phyloP scores from a whole-genome alignment of 2,329 filamentous ascomycete genomes.

The Botrytis elliptica region DNA sequence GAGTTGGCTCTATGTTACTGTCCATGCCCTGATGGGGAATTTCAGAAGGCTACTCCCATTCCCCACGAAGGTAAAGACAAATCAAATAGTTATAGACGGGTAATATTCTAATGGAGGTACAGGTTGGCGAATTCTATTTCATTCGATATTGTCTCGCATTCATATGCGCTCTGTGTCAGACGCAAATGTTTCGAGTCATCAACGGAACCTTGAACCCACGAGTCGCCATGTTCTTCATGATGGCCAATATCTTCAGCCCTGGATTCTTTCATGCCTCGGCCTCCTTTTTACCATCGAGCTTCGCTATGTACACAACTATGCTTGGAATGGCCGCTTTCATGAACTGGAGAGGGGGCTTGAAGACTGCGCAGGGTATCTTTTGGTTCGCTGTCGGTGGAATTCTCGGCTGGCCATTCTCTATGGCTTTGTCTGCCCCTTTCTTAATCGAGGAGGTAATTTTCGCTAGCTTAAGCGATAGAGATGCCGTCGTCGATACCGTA shows the following conservation, averaged over 20 bases:
- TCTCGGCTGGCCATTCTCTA: constrained; percentile 92
- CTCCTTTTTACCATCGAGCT: constrained; percentile 87
- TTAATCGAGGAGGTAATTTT: constrained; percentile 72
- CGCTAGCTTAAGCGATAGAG: constrained; percentile 52
- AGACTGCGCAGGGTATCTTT: constrained; percentile 79
- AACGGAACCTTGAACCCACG: constrained; percentile 75
- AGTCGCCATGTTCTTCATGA: constrained; percentile 80
- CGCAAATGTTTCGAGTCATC: constrained; percentile 75
- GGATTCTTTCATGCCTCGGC: constrained; percentile 92
- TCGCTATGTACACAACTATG: constrained; percentile 93
- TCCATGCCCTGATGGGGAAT: constrained; percentile 74
- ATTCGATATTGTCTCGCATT: constrained; percentile 74
- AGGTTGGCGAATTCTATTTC: constrained; percentile 80
- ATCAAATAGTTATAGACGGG: background rate
- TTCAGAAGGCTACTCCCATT: constrained; percentile 62
- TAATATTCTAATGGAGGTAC: constrained; percentile 20
- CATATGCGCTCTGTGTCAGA: constrained; percentile 77
- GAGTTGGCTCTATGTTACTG: constrained; percentile 84
- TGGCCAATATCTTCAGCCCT: constrained; percentile 74
- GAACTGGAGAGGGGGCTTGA: constrained; percentile 78
- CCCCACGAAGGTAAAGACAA: constrained; percentile 52
- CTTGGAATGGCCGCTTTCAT: constrained; percentile 86
- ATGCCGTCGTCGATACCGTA: constrained; percentile 59
- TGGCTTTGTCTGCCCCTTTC: constrained; percentile 78
- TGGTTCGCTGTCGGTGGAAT: constrained; percentile 87